Evolutionary conservation across 257 asterid species (phyloP), one percentile per base, ranked within the genome.

Genomic region (Prunella vulgaris): DNA sequence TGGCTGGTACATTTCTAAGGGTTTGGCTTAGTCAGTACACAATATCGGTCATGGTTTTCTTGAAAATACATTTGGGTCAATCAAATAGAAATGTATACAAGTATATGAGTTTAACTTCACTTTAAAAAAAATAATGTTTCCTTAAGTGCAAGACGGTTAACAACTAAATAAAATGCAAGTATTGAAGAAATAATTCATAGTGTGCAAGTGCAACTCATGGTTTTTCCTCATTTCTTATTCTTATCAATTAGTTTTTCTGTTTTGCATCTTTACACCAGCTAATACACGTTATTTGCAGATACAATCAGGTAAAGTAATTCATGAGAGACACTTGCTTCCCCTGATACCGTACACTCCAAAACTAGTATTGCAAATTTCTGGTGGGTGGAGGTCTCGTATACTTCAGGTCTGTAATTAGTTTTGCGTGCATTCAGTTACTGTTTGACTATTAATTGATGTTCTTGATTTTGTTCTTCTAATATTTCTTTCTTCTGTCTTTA

Each of bases 311-410:
- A 84, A 81, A 81, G 76, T 60, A 32, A 49, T 73, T 70, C 83
- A 77, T 46, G 95, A 84, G 76, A 88, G 84, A 84, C 86, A 82
- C 70, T 73, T 90, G 79, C 87, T 93, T 78, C 81, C 91, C 33
- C 81, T 93, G 35, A 73, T 93, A 65, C 73, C 91, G 13, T 86
- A 77, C 85, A 78, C 86, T 69, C 94, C 99, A 63, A 86, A 92
- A 73, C 81, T 90, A 65, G 52, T 82, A 35, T 51, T 75, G 78
- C 80, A 62, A 66, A 71, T 86, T 64, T 77, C 93, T 73, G 84
- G 81, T 80, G 75, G 60, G 68, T 87, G 95, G 99, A 86, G 88
- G 79, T 71, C 66, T 69, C 90, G 93, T 58, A 77, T 89, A 71
- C 89, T 93, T 72, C 85, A 82, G 99, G 99, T 90, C 53, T 33